Evolutionary conservation across 2,329 filamentous ascomycete species (phyloP).

Genomic region (Ascochyta koolunga): DNA sequence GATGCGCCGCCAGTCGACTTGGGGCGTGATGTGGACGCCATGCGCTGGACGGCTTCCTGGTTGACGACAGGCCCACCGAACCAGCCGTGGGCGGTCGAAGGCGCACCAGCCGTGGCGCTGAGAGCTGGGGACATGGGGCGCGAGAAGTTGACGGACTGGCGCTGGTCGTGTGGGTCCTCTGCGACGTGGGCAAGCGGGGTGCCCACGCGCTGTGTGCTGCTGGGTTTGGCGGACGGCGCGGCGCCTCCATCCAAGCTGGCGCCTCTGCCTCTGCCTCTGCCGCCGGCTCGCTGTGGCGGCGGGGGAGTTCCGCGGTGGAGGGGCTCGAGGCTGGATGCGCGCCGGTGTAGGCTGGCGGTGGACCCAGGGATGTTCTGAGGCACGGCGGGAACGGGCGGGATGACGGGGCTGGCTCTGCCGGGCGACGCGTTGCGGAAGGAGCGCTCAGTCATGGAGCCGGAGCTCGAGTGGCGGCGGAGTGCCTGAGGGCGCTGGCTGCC

Average conservation of each 20-base stretch:
- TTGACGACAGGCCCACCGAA: slow-evolving; percentile 47
- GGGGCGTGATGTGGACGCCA: slow-evolving; percentile 33
- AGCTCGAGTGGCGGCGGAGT: slow-evolving; percentile 63
- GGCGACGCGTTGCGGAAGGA: slow-evolving; percentile 80
- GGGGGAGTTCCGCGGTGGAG: slow-evolving; percentile 52
- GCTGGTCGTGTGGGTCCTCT: slow-evolving; percentile 52
- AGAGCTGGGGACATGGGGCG: slow-evolving; percentile 55
- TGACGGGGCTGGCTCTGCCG: slow-evolving; percentile 40
- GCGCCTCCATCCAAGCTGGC: slow-evolving; percentile 50
- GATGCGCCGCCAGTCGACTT: slow-evolving; percentile 33
- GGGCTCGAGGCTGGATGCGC: slow-evolving; percentile 59
- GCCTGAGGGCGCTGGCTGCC: slow-evolving; percentile 48
- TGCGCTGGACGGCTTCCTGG: slow-evolving; percentile 37
- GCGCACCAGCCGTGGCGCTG: slow-evolving; percentile 15
- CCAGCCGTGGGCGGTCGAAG: slow-evolving; percentile 43
- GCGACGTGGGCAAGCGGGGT: slow-evolving; percentile 50
- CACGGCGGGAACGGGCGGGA: slow-evolving; percentile 78
- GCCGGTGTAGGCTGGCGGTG: slow-evolving; percentile 35
- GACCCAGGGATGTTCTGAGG: slow-evolving; percentile 57
- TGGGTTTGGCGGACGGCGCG: slow-evolving; percentile 17
- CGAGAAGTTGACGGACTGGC: slow-evolving; percentile 60
- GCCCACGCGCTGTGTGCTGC: slow-evolving; percentile 36
- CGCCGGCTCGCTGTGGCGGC: slow-evolving; percentile 47
- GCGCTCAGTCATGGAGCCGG: slow-evolving; percentile 84
- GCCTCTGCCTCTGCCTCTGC: slow-evolving; percentile 47